Evolutionary conservation across 768 basidiomycete genomes (phyloP).

Genomic region (Boletus eberwhitei): DNA sequence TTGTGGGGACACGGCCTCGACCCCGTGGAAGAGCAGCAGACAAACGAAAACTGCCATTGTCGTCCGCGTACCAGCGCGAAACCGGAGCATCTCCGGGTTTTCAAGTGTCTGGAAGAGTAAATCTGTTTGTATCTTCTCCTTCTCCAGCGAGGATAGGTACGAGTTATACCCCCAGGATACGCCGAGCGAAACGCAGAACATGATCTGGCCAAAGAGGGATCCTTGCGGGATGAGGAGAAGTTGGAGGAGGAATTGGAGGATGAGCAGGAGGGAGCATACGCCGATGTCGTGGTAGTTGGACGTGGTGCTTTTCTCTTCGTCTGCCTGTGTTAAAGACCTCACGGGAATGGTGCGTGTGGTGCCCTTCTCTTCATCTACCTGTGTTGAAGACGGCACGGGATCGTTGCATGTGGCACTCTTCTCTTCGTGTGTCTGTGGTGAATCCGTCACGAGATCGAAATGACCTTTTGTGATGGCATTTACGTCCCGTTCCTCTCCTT

Average conservation of each 20-base stretch:
- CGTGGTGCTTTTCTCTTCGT: no score
- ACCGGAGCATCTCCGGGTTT: conserved; percentile 9
- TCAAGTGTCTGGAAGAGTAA: conserved; percentile 16
- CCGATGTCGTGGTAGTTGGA: conserved; percentile 21
- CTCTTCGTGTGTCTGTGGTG: background rate
- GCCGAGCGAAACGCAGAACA: conserved; percentile 32
- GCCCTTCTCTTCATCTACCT: no score
- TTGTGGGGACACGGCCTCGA: background rate
- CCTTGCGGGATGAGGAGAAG: conserved; percentile 34
- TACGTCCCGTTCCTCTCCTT: conserved; percentile 27
- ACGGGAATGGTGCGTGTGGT: no score
- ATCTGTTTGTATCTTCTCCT: conserved; percentile 20
- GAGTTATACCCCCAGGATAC: conserved; percentile 35
- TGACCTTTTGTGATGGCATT: conserved; percentile 29
- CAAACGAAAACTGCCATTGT: conserved; percentile 24
- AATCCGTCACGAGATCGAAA: conserved; percentile 21
- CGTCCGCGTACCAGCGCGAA: conserved; percentile 17
- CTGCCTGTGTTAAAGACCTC: no score
- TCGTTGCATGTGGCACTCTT: background rate
- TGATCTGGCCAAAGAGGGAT: conserved; percentile 33
- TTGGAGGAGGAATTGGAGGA: conserved; percentile 32
- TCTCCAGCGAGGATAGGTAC: conserved; percentile 36
- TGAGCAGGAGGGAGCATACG: conserved; percentile 25
- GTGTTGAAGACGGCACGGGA: no score
- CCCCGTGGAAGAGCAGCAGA: conserved; percentile 21